Percentiles rank a stretch among this genome's conserved stretches.
phyloP scores from a whole-genome alignment of 2,329 filamentous ascomycete genomes.

The Aspergillus luchuensis region DNA sequence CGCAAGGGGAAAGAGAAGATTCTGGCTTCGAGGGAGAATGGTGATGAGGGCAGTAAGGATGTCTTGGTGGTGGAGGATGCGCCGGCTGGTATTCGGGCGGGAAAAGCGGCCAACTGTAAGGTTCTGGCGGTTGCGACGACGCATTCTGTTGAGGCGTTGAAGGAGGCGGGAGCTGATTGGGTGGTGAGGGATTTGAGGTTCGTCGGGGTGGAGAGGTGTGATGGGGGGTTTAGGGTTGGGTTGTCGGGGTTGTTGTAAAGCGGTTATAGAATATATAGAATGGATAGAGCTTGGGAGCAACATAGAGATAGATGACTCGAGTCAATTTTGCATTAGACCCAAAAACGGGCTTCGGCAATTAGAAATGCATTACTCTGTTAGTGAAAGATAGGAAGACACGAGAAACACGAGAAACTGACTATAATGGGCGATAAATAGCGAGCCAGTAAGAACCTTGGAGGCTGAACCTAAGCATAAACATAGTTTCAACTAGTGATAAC shows the following conservation, averaged over 20 bases:
- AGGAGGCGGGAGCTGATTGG: conserved; percentile 3
- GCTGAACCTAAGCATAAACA: no score
- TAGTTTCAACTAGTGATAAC: no score
- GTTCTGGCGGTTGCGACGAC: conserved; percentile 7
- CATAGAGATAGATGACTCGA: not conserved
- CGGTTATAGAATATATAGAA: no score
- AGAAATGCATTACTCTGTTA: no score
- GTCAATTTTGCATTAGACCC: no score
- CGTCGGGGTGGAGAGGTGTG: not conserved
- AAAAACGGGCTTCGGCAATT: no score
- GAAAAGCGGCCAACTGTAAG: not conserved
- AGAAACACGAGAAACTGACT: no score
- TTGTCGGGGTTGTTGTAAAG: not conserved
- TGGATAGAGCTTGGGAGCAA: no score
- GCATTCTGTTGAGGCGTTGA: conserved; percentile 1
- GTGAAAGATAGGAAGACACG: no score
- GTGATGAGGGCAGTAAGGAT: not conserved
- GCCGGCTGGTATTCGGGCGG: conserved; percentile 3
- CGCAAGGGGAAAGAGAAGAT: not conserved
- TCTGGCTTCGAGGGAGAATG: not conserved
- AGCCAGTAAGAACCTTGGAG: no score
- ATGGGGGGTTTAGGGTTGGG: not conserved
- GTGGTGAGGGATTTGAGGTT: conserved; percentile 1
- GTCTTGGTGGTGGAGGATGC: conserved; percentile 7
- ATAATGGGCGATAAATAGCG: no score